phyloP scores from a whole-genome alignment of 495 filamentous ascomycete species.

The Podospora tetraspora region DNA sequence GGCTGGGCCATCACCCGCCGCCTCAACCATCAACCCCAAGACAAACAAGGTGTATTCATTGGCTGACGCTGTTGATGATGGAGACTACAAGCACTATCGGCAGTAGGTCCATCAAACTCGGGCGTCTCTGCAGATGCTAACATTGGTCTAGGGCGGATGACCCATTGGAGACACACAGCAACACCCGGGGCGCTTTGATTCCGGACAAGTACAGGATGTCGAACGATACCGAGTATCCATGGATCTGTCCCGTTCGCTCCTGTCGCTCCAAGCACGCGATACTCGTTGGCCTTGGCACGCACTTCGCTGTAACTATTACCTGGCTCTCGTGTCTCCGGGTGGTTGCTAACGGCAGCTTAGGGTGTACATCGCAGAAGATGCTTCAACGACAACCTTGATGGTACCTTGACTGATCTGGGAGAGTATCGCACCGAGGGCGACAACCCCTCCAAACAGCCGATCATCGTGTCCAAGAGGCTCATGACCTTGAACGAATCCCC shows the following conservation, averaged over 20 bases:
- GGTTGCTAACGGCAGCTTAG: conserved; percentile 1
- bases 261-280: not conserved
- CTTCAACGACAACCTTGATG: conserved; percentile 26
- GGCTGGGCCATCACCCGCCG: not conserved
- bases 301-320: not conserved
- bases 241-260: not conserved
- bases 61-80: not conserved
- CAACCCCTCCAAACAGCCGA: conserved; percentile 6
- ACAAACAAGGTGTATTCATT: not conserved
- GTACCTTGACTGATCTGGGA: conserved; percentile 24
- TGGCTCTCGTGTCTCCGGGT: not conserved
- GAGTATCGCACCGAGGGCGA: conserved; percentile 11
- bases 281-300: not conserved
- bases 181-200: not conserved
- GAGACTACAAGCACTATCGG: not conserved
- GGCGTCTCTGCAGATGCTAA: not conserved
- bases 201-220: not conserved
- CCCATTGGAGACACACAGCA: not conserved
- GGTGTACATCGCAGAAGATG: conserved; percentile 17
- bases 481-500: conserved; percentile 16
- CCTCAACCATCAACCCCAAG: not conserved
- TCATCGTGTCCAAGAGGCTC: conserved; percentile 18
- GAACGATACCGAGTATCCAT: not conserved
- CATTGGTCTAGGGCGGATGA: not conserved
- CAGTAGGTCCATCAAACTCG: not conserved